Evolutionary conservation across 2,329 filamentous ascomycete genomes (phyloP), one percentile per base, ranked within the genome.

Genomic region (Aspergillus oerlinghausenensis): DNA sequence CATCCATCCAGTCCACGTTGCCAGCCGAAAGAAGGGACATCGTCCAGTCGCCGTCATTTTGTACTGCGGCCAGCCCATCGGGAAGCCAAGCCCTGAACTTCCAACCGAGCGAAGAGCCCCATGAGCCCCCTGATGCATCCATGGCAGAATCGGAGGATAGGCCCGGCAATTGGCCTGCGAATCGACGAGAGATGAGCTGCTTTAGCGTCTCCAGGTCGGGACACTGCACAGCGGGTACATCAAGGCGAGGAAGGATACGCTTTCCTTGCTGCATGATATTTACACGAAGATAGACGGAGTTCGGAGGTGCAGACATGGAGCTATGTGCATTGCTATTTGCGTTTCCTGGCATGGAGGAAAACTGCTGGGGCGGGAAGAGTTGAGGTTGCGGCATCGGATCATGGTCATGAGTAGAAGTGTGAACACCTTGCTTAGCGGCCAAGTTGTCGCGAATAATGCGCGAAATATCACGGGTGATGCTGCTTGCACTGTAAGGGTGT

Each of bases 1-100:
- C 71, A 57, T 79, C 77, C 75, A 79, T 77, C 77, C 77, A 79
- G 29, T 78, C 77, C 2, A 77, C 71, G 10, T 72, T 73, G 19
- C 72, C 70, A 10, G 73, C 73, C 4, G 74, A 72, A 32, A 77
- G 62, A n/a, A 78, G 65, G 4, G 76, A 73, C 56, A 78, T 70
- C 21, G 73, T 71, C 77, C 77, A 79, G 49, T 79, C 75, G 40
- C 71, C 71, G 51, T 78, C 74, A 48, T 65, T 73, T 11, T 68
- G 66, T 7, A 79, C 65, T 6, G 63, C 54, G 14, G 70, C 60
- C n/a, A 79, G 58, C 4, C 77, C 77, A 51, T 77, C 70, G 1
- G 77, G 72, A 1, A 79, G 65, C 71, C 71, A 77, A 2, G 72
- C 75, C 53, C 72, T 75, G 54, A 78, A 59, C 23, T 62, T 69